Base-by-base conservation (phyloP, 345 rosid genomes). In the Eucalyptus microcorys region DNA sequence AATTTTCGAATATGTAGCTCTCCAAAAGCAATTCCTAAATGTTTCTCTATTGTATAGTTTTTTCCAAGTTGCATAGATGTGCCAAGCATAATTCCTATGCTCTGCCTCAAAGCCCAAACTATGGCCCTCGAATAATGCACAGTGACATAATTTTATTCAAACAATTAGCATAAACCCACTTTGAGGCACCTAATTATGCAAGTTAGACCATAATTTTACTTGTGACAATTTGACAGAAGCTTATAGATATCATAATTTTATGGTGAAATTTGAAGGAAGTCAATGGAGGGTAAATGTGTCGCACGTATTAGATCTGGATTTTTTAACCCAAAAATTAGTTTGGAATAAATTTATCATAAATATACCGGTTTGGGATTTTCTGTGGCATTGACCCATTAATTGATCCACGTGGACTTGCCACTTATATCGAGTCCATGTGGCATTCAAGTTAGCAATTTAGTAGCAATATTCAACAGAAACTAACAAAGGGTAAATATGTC, bases 291-390 rank as follows among this genome's bases (percentile, higher is more conserved):
- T 24, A 55, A 55, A 55, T 55, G 61, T 55, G 6, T 55, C 1
- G 1, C 14, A 5, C 0, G 1, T 55, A 55, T 27, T 55, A 55
- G 30, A 2, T 55, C 6, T 1, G 6, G 30, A 26, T 24, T 55
- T 55, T 10, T 55, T 55, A 9, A 55, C 30, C 3, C 13, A 24
- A 55, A 55, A 55, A 55, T 12, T 55, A 55, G 30, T 55, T 55
- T 55, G 1, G 0, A 2, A 55, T 24, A 55, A 55, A 55, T 55
- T 24, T 24, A 55, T 55, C 13, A 24, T 0, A 10, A 0, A 0
- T 55, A 55, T 10, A 55, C 5, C 1, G 0, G 0, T 55, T 24
- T 55, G 0, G 0, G 13, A 55, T 55, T 55, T 55, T 55, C 1
- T 24, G 0, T 10, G 13, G 1, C 30, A 24, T 55, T 55, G 3